Percentiles rank a stretch among this genome's conserved stretches.
Conservation (phyloP, 2,329 filamentous ascomycete genomes). For the Colletotrichum tamarilloi region DNA sequence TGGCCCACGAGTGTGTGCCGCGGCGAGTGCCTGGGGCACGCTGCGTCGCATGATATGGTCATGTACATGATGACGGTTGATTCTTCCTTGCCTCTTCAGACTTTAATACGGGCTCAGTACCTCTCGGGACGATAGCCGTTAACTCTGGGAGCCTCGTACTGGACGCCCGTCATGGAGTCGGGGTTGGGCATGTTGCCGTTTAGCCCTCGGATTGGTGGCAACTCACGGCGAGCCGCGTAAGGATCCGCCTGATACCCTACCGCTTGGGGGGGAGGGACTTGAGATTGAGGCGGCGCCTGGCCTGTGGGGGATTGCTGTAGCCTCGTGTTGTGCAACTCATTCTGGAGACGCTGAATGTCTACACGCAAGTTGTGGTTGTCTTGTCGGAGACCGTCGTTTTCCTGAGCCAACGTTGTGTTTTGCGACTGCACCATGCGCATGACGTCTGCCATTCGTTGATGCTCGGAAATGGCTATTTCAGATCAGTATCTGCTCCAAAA, state of each 20-base stretch:
- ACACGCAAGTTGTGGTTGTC: conserved; percentile 60
- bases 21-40: not conserved
- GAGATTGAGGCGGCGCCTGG: conserved; percentile 20
- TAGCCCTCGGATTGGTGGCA: conserved; percentile 68
- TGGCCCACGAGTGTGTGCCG: not conserved
- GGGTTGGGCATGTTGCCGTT: conserved; percentile 57
- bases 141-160: conserved; percentile 64
- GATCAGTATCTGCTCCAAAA: conserved; percentile 12
- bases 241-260: conserved; percentile 42
- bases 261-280: conserved; percentile 39
- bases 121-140: conserved; percentile 59
- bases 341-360: conserved; percentile 60
- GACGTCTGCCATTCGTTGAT: conserved; percentile 64
- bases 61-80: not conserved
- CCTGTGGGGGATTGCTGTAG: conserved; percentile 41
- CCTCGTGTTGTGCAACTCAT: conserved; percentile 43
- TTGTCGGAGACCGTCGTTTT: conserved; percentile 61
- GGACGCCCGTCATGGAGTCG: conserved; percentile 74
- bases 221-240: conserved; percentile 56
- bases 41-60: not conserved
- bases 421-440: conserved; percentile 60
- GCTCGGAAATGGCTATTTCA: conserved; percentile 68
- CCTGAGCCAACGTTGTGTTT: conserved; percentile 52
- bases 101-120: conserved; percentile 41
- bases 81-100: not conserved